These are phyloP conservation scores for Aspergillus sclerotialis DNA, from an alignment of 2,329 filamentous ascomycete genomes.

Conservation along the genomic window DNA sequence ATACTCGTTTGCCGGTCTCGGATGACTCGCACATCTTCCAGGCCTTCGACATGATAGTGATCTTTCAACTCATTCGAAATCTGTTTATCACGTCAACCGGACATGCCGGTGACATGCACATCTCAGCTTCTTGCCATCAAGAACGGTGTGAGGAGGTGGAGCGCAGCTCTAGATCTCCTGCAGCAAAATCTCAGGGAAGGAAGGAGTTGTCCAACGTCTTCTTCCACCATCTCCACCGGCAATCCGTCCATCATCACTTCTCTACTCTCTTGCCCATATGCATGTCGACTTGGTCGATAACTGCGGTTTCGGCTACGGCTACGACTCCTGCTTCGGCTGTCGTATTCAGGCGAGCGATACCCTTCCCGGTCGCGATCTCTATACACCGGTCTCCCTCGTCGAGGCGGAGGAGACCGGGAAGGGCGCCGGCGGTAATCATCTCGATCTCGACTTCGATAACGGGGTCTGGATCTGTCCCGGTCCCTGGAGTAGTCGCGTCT, in stretches of 20 bases:
- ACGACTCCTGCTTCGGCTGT: slow-evolving; percentile 28
- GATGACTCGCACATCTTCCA: slow-evolving; percentile 53
- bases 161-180: slow-evolving; percentile 10
- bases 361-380: slow-evolving; percentile 41
- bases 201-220: slow-evolving; percentile 42
- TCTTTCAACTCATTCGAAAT: slow-evolving; percentile 50
- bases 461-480: slow-evolving; percentile 21
- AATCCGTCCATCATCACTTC: slow-evolving; percentile 47
- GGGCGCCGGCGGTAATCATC: slow-evolving; percentile 27
- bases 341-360: slow-evolving; percentile 36
- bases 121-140: slow-evolving; percentile 34
- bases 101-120: slow-evolving; percentile 26
- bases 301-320: slow-evolving; percentile 31
- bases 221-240: slow-evolving; percentile 43
- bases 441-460: slow-evolving; percentile 26
- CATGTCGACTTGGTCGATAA: slow-evolving; percentile 29
- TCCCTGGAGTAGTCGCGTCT: slow-evolving; percentile 29
- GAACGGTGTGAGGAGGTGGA: slow-evolving; percentile 11
- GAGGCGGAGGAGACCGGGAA: slow-evolving; percentile 29
- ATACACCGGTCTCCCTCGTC: slow-evolving; percentile 31
- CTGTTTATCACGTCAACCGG: slow-evolving; percentile 39
- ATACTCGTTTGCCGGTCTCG: slow-evolving; percentile 53
- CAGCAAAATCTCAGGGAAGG: slow-evolving; percentile 14
- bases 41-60: slow-evolving; percentile 43
- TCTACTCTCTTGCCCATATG: slow-evolving; percentile 38